Conservation (phyloP, 441 rosid species). For the Gossypium schwendimanii region DNA sequence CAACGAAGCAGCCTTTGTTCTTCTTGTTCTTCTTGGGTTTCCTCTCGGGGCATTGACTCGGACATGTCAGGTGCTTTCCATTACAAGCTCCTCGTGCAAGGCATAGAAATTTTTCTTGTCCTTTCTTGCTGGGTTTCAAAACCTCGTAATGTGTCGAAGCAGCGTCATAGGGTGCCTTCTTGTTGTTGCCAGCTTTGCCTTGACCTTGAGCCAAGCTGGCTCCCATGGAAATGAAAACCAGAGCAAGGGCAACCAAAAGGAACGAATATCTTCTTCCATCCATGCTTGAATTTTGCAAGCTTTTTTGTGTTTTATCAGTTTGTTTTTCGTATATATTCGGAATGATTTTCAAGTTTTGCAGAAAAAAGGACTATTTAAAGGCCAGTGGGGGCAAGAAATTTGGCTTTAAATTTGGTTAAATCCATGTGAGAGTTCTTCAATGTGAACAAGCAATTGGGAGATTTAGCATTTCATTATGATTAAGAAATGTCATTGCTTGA, state of each 20-base stretch:
- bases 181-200: neutral
- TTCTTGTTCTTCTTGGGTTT: constrained; percentile 40
- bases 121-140: constrained; percentile 24
- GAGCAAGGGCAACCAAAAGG: constrained; percentile 33
- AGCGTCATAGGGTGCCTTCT: constrained; percentile 13
- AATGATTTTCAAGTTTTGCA: constrained; percentile 3
- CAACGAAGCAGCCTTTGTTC: constrained; percentile 56
- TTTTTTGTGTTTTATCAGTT: neutral
- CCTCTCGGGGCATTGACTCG: constrained; percentile 51
- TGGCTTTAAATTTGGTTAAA: neutral
- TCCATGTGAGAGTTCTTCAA: neutral
- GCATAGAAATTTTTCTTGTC: constrained; percentile 51
- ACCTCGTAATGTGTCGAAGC: constrained; percentile 27
- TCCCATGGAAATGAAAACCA: constrained; percentile 35
- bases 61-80: constrained; percentile 43
- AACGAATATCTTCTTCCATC: constrained; percentile 26
- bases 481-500: neutral
- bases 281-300: constrained; percentile 20
- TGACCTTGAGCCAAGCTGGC: constrained; percentile 21
- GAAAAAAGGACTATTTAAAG: neutral
- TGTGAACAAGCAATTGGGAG: neutral
- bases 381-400: neutral
- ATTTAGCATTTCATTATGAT: neutral
- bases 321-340: neutral
- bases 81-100: constrained; percentile 42